These are phyloP conservation scores for Aspergillus sp. DNA, from an alignment of 2,329 filamentous ascomycete genomes.

Conservation along the genomic window DNA sequence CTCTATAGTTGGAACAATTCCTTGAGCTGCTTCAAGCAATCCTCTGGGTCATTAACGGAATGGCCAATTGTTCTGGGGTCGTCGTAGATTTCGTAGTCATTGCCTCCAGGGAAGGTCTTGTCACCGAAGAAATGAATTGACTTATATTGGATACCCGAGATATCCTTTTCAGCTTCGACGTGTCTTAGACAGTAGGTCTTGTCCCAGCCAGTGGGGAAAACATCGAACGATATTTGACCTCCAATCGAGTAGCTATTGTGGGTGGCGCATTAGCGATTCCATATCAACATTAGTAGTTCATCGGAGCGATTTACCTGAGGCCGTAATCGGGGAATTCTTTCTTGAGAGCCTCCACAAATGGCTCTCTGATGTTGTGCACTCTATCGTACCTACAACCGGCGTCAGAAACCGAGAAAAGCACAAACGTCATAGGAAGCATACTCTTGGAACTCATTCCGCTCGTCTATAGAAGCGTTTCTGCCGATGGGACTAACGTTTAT, in stretches of 20 bases:
- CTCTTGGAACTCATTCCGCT: constrained; percentile 78
- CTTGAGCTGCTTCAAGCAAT: constrained; percentile 77
- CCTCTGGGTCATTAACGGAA: constrained; percentile 74
- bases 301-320: constrained; percentile 68
- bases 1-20: constrained; percentile 71
- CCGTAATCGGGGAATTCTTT: constrained; percentile 81
- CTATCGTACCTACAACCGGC: constrained; percentile 64
- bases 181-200: constrained; percentile 96
- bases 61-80: constrained; percentile 84
- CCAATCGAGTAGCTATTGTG: constrained; percentile 78
- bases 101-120: constrained; percentile 87
- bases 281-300: neutral
- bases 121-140: constrained; percentile 98
- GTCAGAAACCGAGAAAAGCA: constrained; percentile 7
- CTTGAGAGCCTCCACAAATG: constrained; percentile 73
- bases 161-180: constrained; percentile 75
- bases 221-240: constrained; percentile 96
- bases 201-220: constrained; percentile 96
- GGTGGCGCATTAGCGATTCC: neutral
- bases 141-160: constrained; percentile 66
- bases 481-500: constrained; percentile 65
- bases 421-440: constrained; percentile 22
- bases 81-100: constrained; percentile 91
- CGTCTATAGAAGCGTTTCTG: constrained; percentile 76
- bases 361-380: constrained; percentile 70